Evolutionary conservation across 2,329 filamentous ascomycete species (phyloP).

Genomic region (Colletotrichum eremochloae): DNA sequence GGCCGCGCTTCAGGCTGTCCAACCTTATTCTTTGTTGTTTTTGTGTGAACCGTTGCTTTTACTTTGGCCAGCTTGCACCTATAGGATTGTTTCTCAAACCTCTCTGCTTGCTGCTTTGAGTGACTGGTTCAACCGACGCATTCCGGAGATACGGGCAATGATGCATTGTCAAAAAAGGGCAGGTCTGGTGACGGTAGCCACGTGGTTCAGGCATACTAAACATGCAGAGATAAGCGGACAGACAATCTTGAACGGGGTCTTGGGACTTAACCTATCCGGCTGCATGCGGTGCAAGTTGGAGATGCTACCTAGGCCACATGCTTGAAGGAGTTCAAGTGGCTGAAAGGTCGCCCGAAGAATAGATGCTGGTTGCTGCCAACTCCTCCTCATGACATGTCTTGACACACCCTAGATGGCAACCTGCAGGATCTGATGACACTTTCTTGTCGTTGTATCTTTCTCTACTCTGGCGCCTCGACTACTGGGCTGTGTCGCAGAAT

Average conservation of each 20-base stretch:
- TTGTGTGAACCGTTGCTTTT: constrained; percentile 7
- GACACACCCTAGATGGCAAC: background rate
- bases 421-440: background rate
- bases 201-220: constrained; percentile 30
- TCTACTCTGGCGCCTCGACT: background rate
- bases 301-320: background rate
- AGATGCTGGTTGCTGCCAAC: background rate
- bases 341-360: background rate
- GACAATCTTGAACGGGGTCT: background rate
- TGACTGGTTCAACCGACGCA: constrained; percentile 21
- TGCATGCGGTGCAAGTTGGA: constrained; percentile 6
- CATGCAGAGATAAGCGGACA: constrained; percentile 5
- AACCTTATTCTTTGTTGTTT: constrained; percentile 12
- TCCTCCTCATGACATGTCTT: constrained; percentile 5
- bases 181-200: constrained; percentile 28
- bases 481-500: background rate
- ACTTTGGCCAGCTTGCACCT: constrained; percentile 1
- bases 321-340: constrained; percentile 22
- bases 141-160: constrained; percentile 19
- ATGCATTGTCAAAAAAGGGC: background rate
- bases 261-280: background rate
- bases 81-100: background rate
- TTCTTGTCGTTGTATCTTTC: background rate
- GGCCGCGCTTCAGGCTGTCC: constrained; percentile 1
- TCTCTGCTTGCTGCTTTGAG: background rate